phyloP scores from a whole-genome alignment of 2,329 filamentous ascomycete genomes.

The Cladobotryum protrusum region DNA sequence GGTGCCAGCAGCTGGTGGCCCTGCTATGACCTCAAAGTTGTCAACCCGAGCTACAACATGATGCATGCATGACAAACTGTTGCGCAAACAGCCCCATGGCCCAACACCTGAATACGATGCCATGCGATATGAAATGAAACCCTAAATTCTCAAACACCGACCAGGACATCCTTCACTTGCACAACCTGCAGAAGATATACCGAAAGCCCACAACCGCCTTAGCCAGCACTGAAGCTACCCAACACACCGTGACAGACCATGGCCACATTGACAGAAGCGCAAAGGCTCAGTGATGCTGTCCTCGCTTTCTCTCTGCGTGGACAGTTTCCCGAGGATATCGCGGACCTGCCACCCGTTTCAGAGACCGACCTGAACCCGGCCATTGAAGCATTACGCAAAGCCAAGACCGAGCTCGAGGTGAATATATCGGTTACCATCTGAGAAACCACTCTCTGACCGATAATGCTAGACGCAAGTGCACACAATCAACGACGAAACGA shows the following conservation, averaged over 20 bases:
- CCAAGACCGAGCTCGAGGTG: slow-evolving; percentile 36
- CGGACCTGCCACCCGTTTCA: slow-evolving; percentile 32
- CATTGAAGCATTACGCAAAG: slow-evolving; percentile 31
- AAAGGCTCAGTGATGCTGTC: slow-evolving; percentile 34
- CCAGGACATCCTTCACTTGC: neutral
- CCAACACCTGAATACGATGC: neutral
- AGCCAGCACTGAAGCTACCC: neutral
- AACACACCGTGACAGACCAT: slow-evolving; percentile 17
- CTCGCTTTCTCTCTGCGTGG: slow-evolving; percentile 35
- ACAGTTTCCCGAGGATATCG: slow-evolving; percentile 34
- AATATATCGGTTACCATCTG: neutral
- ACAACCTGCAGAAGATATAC: neutral
- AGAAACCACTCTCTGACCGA: slow-evolving; percentile 1
- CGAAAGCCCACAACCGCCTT: neutral
- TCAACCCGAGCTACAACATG: neutral
- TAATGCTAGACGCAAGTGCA: slow-evolving; percentile 56
- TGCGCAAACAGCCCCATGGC: neutral
- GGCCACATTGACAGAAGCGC: slow-evolving; percentile 24
- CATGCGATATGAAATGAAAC: slow-evolving; percentile 5
- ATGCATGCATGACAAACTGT: neutral
- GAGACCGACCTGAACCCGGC: slow-evolving; percentile 33
- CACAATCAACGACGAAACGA: slow-evolving; percentile 67
- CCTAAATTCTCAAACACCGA: neutral
- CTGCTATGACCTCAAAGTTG: slow-evolving; percentile 6
- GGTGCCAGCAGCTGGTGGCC: neutral